Conservation (phyloP, 1,139 yeast genomes). For the Nakaseomyces delphensis region DNA sequence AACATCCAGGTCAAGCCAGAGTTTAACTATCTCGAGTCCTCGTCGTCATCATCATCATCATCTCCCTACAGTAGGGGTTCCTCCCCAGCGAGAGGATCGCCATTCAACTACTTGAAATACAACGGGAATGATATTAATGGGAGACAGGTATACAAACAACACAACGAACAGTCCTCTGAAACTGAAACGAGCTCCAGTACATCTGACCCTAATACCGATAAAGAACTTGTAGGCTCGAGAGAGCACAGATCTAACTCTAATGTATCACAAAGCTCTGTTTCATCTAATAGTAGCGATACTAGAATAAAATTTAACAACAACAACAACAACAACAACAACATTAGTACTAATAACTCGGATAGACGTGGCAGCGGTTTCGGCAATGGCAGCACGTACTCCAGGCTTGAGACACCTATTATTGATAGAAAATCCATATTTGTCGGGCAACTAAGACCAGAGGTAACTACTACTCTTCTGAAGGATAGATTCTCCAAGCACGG, state of each 20-base stretch:
- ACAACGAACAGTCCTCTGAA: background rate
- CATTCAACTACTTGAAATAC: background rate
- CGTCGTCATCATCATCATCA: background rate
- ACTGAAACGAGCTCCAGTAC: background rate
- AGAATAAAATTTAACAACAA: conserved; percentile 4
- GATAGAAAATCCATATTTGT: conserved; percentile 69
- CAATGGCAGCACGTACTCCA: background rate
- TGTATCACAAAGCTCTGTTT: background rate
- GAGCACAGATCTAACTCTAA: background rate
- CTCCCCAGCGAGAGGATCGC: background rate
- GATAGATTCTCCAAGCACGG: conserved; percentile 66
- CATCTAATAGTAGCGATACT: background rate
- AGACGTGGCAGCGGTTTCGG: conserved; percentile 8
- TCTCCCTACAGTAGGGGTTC: conserved; percentile 5
- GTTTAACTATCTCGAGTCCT: conserved; percentile 14
- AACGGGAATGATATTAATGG: background rate
- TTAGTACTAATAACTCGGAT: conserved; percentile 13
- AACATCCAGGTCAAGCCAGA: conserved; percentile 47
- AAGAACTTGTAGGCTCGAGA: background rate
- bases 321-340: background rate
- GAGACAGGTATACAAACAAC: background rate
- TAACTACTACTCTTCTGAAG: conserved; percentile 46
- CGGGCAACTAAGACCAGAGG: conserved; percentile 55
- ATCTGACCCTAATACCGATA: background rate
- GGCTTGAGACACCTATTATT: conserved; percentile 28